Base-by-base conservation (phyloP, 768 basidiomycete genomes). In the Porphyrellus cyaneotinctus region DNA sequence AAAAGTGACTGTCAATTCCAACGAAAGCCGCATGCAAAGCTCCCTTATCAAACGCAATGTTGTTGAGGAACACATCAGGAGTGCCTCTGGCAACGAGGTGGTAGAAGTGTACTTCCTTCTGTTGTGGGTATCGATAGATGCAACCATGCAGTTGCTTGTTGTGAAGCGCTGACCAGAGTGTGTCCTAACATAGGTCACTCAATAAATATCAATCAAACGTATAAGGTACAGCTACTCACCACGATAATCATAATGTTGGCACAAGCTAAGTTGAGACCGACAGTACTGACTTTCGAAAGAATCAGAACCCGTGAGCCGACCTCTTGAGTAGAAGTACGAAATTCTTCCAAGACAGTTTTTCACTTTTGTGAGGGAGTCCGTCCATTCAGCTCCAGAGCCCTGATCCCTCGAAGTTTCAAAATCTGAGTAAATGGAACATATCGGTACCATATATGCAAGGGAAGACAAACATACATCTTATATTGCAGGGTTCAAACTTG, bases 31-130 rank as follows among this genome's bases (percentile, higher is more conserved):
- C 0, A 3, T 57, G 53, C 0, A 60, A 3, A 6, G 37, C 8
- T 0, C 58, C 52, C 9, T 61, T 61, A 11, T 52, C 47, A 31
- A 68, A 65, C 0, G 54, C 53, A 0, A 66, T 61, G 20, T 64
- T 65, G 47, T 65, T 47, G 1, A 47, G 33, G 23, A 47, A 47
- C 0, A 47, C 33, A n/a, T 47, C 33, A 0, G 45, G 45, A 1
- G 64, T 64, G 22, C 23, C 1, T 37, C 30, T 0, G 43, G 23
- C 54, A 9, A 68, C 51, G 0, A 64, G 32, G 0, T 52, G 43
- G 26, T 65, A 65, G 10, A 67, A 35, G 5, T 51, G 49, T 0
- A 67, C 66, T 2, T 35, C 8, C 17, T 47, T 47, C 2, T 36
- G n/a, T 9, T 47, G 36, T 1, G 47, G 47, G 23, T 26, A 47